Conservation (phyloP, 2,329 filamentous ascomycete species). For the Ophiostoma australiae region DNA sequence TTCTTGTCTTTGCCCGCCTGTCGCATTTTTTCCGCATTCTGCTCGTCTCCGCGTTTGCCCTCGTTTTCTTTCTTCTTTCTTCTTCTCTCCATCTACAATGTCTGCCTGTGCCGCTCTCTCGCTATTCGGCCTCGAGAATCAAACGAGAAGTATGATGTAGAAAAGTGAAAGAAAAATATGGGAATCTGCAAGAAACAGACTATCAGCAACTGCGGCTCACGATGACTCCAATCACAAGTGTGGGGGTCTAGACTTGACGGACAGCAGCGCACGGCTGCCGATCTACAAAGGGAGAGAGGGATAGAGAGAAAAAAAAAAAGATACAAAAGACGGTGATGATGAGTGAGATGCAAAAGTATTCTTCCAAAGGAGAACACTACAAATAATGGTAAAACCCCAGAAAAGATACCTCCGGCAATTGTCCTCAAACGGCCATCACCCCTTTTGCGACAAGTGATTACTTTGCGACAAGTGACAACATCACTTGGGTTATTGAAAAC, state of each 20-base stretch:
- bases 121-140: not conserved
- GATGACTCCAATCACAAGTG: constrained; percentile 15
- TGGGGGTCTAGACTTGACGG: constrained; percentile 14
- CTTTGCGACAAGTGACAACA: not conserved
- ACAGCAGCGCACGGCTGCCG: constrained; percentile 17
- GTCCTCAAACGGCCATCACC: not conserved
- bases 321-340: not conserved
- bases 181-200: not conserved
- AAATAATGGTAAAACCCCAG: not conserved
- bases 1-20: not conserved
- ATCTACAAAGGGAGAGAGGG: constrained; percentile 14
- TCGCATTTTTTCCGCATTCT: not conserved
- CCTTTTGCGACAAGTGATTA: not conserved
- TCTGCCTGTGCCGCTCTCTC: not conserved
- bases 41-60: not conserved
- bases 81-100: not conserved
- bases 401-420: not conserved
- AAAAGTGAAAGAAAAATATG: not conserved
- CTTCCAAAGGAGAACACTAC: not conserved
- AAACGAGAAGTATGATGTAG: not conserved
- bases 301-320: not conserved
- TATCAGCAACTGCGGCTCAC: constrained; percentile 14
- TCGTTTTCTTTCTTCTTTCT: not conserved
- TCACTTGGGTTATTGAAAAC: not conserved
- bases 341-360: not conserved